phyloP scores from a whole-genome alignment of 352 stramenopile genomes.

The Aphanomyces cochlioides region DNA sequence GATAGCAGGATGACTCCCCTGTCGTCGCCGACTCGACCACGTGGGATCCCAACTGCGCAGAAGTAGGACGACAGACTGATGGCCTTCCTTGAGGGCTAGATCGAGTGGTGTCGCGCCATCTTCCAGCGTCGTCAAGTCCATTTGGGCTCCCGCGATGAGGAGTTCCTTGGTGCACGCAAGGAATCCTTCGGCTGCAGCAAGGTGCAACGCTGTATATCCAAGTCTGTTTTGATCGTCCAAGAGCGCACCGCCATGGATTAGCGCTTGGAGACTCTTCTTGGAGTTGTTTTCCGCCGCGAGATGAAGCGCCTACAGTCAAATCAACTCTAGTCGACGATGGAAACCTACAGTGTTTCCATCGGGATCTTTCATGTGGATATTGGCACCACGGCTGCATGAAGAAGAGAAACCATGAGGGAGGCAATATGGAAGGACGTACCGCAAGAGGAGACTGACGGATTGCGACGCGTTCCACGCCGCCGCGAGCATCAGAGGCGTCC shows the following conservation, averaged over 20 bases:
- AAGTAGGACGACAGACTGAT: conserved; percentile 6
- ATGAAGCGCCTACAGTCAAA: conserved; percentile 9
- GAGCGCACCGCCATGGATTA: conserved; percentile 5
- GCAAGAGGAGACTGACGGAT: conserved; percentile 13
- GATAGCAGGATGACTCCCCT: not conserved
- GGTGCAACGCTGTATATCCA: conserved; percentile 21
- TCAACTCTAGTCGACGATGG: not conserved
- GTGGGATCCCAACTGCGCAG: conserved; percentile 19
- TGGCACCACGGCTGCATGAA: conserved; percentile 9
- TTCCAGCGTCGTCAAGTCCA: conserved; percentile 17
- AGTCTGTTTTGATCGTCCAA: conserved; percentile 21
- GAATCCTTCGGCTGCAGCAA: conserved; percentile 7
- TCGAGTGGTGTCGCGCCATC: conserved; percentile 13
- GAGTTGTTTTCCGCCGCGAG: conserved; percentile 29
- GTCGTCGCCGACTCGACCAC: conserved; percentile 10
- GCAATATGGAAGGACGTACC: not conserved
- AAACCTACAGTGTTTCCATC: conserved; percentile 26
- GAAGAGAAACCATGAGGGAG: not conserved
- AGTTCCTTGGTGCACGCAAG: conserved; percentile 26
- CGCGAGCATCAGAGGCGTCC: conserved; percentile 22
- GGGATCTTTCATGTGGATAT: conserved; percentile 25
- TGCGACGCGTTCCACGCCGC: conserved; percentile 21
- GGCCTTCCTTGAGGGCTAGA: conserved; percentile 17
- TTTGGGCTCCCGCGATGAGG: conserved; percentile 21
- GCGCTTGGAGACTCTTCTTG: conserved; percentile 18